Evolutionary conservation across 768 basidiomycete species (phyloP).

Genomic region (Phlebiopsis flavidoalba): DNA sequence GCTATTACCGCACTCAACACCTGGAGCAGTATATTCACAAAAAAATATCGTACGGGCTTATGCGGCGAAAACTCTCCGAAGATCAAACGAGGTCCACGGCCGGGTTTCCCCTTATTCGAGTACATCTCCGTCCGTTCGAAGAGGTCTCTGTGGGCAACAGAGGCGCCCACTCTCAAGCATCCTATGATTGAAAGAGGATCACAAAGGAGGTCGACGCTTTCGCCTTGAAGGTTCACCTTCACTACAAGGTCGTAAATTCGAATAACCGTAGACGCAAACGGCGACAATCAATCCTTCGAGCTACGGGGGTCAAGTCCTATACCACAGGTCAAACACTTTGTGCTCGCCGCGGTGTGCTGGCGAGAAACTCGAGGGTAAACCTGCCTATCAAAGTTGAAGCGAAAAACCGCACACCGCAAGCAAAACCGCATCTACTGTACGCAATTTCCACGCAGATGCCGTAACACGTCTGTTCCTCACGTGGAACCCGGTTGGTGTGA

Average conservation of each 20-base stretch:
- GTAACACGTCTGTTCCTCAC: slow-evolving; percentile 77
- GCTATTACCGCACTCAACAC: slow-evolving; percentile 77
- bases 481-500: slow-evolving; percentile 95
- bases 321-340: slow-evolving; percentile 86
- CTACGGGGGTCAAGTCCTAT: slow-evolving; percentile 85
- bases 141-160: slow-evolving; percentile 86
- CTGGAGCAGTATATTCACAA: slow-evolving; percentile 84
- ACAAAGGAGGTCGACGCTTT: slow-evolving; percentile 91
- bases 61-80: slow-evolving; percentile 94
- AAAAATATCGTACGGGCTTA: slow-evolving; percentile 79
- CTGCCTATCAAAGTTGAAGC: slow-evolving; percentile 83
- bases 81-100: too few relatives aligned
- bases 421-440: slow-evolving; percentile 94
- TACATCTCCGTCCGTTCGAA: slow-evolving; percentile 81
- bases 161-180: slow-evolving; percentile 84
- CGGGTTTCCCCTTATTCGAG: slow-evolving; percentile 79
- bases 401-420: too few relatives aligned
- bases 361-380: slow-evolving; percentile 90
- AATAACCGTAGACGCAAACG: slow-evolving; percentile 84
- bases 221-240: slow-evolving; percentile 73
- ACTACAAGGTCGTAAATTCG: slow-evolving; percentile 85
- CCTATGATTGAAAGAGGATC: slow-evolving; percentile 98
- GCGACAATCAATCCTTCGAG: slow-evolving; percentile 85
- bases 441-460: slow-evolving; percentile 90
- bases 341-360: slow-evolving; percentile 85